Conservation (phyloP, 345 rosid species). For the Populus simonii region DNA sequence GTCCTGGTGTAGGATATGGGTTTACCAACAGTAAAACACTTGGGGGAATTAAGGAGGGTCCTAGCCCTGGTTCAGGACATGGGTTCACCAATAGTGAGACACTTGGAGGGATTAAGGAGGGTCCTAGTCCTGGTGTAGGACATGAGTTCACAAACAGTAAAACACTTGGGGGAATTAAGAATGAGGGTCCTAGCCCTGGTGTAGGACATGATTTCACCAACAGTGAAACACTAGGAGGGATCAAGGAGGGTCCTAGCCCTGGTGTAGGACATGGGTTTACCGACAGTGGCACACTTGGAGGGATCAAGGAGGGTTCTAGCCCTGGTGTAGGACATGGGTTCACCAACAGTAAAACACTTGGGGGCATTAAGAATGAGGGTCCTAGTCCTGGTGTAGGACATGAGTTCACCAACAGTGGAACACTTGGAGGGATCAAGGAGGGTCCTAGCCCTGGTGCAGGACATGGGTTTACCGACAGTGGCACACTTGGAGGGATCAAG, state of each 20-base stretch:
- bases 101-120: too few relatives aligned
- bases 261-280: neutral
- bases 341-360: too few relatives aligned
- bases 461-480: neutral
- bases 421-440: constrained; percentile 1
- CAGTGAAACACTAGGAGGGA: fast-evolving
- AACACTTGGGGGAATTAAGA: too few relatives aligned
- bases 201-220: too few relatives aligned
- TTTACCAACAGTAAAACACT: fast-evolving
- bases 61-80: neutral
- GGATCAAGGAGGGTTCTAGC: too few relatives aligned
- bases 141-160: too few relatives aligned
- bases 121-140: too few relatives aligned
- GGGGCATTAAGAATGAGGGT: neutral
- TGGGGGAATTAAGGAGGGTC: neutral
- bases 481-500: neutral
- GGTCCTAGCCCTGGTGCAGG: constrained; percentile 30
- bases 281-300: neutral
- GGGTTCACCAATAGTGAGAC: fast-evolving
- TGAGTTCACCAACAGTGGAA: neutral
- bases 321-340: too few relatives aligned
- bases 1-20: too few relatives aligned
- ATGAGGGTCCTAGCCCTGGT: neutral
- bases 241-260: neutral
- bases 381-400: constrained; percentile 19